Evolutionary conservation across 129 eudicot genomes (phyloP), one percentile per base, ranked within the genome.

Genomic region (Tanacetum coccineum): DNA sequence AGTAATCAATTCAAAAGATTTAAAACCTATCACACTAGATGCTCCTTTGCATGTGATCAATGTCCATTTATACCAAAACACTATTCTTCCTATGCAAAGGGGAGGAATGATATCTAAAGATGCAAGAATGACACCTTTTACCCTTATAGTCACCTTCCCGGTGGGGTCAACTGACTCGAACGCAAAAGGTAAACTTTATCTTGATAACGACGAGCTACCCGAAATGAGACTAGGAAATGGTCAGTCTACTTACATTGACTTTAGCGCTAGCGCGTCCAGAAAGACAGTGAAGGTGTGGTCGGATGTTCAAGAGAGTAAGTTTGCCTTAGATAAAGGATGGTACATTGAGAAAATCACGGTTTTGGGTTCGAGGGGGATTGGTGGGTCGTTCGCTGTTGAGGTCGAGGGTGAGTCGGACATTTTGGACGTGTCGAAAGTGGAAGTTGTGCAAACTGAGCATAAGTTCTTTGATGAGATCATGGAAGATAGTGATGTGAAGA

Each of bases 201-300:
- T 89, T 13, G 96, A 93, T 36, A 74, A 89, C 0, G 99, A 93
- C n/a, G 99, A 93, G 86, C 90, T 89, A 17, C 96, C 98, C 1
- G 99, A 93, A 71, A 93, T 93, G 99, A 80, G 70, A 52, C 87
- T 89, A 0, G 95, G 96, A 51, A 81, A 74, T 26, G 95, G 96
- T 11, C 69, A 71, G 8, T 88, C 98, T 2, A 81, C 90, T 0
- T 89, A 86, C 21, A 58, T 93, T 12, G 96, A 93, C 5, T 86
- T 93, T 48, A 82, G 84, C 13, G 99, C 95, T 1, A 81, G 71
- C 1, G 68, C 79, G 3, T 68, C 78, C 4, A 42, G 79, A 17
- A 78, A 80, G 8, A 64, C 36, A 45, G 92, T 87, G 25, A 87
- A 86, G 74, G 81, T 89, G 64, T 89, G 95, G 93, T 89, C 99